Evolutionary conservation across 1,139 yeast genomes (phyloP), one percentile per base, ranked within the genome.

Genomic region (Taphrina populina): DNA sequence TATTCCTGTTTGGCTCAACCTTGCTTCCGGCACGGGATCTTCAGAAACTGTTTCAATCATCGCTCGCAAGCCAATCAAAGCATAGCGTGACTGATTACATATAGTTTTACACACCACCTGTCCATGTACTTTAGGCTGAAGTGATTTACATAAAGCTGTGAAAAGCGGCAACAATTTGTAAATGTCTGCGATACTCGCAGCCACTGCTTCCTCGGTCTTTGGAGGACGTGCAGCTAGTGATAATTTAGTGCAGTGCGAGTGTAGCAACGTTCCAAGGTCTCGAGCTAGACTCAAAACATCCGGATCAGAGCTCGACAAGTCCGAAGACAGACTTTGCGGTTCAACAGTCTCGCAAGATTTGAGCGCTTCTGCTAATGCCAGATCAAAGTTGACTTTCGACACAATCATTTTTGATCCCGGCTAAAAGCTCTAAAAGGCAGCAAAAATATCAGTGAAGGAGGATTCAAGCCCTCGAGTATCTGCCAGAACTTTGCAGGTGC

Each of bases 221-320:
- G 54, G 54, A 5, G 54, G 54, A 10, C 44, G 34, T 7, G 54
- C 54, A 13, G 54, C 54, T 10, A 49, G 26, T 6, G 54, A 49
- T 3, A 49, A 20, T 26, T 49, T 49, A 19, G 54, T 49, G 21
- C 54, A 49, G 10, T 49, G 54, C 10, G 54, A 40, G 39, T 49
- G 54, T 13, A 49, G 19, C 32, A 39, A 10, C 11, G 36, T 21
- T 8, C 46, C 54, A 8, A 49, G 15, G 24, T 49, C 54, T 24
- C 34, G 32, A 15, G 45, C 45, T 4, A 40, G 43, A 13, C 19
- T 13, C 4, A 17, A 15, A 6, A 37, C 30, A 4, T 21, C 43
- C 4, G 13, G 23, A 11, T 17, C 29, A n/a, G n/a, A n/a, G n/a
- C n/a, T n/a, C n/a, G n/a, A n/a, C n/a, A n/a, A n/a, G n/a, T n/a